A percentile compares a stretch with the other conserved stretches of the same genome.
Evolutionary conservation across 805 yeast genomes (phyloP).

Genomic region (Lipomyces chichibuensis): DNA sequence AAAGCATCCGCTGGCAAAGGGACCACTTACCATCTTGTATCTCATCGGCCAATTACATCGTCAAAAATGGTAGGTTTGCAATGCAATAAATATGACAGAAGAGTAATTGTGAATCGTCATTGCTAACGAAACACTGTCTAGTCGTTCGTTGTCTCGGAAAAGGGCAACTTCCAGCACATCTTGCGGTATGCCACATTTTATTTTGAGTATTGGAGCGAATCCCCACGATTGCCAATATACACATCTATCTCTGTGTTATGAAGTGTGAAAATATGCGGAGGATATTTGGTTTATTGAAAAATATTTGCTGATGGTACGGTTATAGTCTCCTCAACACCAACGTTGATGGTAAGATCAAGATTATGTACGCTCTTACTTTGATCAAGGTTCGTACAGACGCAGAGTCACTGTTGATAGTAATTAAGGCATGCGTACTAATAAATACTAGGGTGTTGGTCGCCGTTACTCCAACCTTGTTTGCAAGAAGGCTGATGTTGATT

Average conservation of each 20-base stretch:
- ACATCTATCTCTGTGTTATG: neutral
- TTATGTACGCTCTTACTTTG: constrained; percentile 99
- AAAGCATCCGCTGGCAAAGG: too few relatives aligned
- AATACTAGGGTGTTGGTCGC: constrained; percentile 97
- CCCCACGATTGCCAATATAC: neutral
- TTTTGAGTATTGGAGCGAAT: neutral
- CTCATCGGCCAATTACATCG: constrained; percentile 1
- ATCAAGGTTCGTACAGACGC: constrained; percentile 49
- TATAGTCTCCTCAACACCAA: constrained; percentile 98
- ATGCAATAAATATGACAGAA: neutral
- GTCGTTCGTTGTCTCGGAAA: constrained; percentile 98
- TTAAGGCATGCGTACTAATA: neutral
- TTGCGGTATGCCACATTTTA: constrained; percentile 76
- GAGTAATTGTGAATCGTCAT: neutral
- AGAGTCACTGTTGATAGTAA: neutral
- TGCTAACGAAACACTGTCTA: constrained; percentile 39
- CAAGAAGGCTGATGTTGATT: constrained; percentile 99
- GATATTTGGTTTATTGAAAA: neutral
- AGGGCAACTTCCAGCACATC: constrained; percentile 99
- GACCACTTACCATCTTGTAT: neutral
- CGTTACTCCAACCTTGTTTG: constrained; percentile 99
- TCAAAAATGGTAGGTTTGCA: constrained; percentile 18
- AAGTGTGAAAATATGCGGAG: neutral
- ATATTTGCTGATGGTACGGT: constrained; percentile 20
- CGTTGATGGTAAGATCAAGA: constrained; percentile 99